Base-by-base conservation (phyloP, 2,329 filamentous ascomycete genomes). In the Colletotrichum lindemuthianum region DNA sequence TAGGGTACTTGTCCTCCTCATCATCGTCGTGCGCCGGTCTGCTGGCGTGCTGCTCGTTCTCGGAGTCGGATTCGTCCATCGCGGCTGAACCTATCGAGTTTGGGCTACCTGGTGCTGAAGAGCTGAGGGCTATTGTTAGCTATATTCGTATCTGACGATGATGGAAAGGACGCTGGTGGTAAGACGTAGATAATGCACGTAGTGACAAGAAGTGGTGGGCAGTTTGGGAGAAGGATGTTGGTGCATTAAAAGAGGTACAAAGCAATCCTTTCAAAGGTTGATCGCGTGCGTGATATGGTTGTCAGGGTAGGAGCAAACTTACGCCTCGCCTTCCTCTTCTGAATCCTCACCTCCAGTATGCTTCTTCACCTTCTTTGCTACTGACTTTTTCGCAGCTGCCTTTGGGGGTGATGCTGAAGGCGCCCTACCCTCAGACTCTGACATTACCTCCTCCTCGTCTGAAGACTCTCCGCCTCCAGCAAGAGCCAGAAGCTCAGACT, bases 401-500 rank as follows among this genome's bases (percentile, higher is more conserved):
- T 75, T 55, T 6, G 78, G 72, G 66, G 84, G 80, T 67, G 87
- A 86, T 55, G 82, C 82, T 50, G 87, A 85, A 41, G 79, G 83
- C 69, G 84, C 81, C 72, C 87, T 79, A 76, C 86, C 83, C 71
- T 79, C 78, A 71, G 82, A 81, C 77, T 82, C 80, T 73, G 81
- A 79, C 77, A 79, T 77, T 75, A 77, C 82, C 59, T 81, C 85
- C 77, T 87, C 86, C 71, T 86, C 86, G 72, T 84, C 86, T 63
- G 87, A 86, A 57, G 82, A 85, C 65, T 84, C 84, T 66, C 87
- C 90, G 70, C 92, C 93, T 72, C 93, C 96, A 59, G 94, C 96
- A 69, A 98, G 89, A 73, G 92, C 94, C 69, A 98, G 90, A 69
- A 98, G 89, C 81, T 97, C 95, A 72, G 95, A 93, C 75, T 98